These are phyloP conservation scores for Xylaria curta DNA, from an alignment of 495 filamentous ascomycete species.

Conservation along the genomic window DNA sequence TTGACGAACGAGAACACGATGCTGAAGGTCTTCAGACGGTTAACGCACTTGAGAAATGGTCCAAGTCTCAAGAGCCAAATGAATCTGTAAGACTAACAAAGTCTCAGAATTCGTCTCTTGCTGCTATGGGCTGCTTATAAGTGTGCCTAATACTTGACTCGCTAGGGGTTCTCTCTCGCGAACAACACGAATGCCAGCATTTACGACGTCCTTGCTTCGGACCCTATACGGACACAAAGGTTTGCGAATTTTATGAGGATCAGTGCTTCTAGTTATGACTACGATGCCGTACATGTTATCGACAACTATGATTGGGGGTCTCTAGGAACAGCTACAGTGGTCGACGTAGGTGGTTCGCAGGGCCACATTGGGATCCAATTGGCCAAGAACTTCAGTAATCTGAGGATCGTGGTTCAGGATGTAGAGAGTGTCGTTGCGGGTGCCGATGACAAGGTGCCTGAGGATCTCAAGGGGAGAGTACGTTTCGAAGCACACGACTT, in stretches of 20 bases:
- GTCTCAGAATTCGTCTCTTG: background rate
- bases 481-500: conserved; percentile 54
- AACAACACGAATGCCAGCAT: background rate
- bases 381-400: background rate
- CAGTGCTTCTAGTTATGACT: background rate
- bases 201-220: background rate
- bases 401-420: conserved; percentile 33
- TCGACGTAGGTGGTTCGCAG: conserved; percentile 42
- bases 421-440: conserved; percentile 39
- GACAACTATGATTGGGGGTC: conserved; percentile 33
- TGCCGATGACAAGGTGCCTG: conserved; percentile 26
- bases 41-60: conserved; percentile 34
- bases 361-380: conserved; percentile 25
- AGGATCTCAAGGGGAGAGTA: conserved; percentile 17
- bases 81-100: conserved; percentile 33
- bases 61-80: conserved; percentile 38
- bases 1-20: background rate
- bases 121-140: background rate
- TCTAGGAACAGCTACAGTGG: conserved; percentile 21
- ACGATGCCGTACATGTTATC: conserved; percentile 12
- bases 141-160: background rate
- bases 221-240: conserved; percentile 7
- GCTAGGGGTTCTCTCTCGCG: conserved; percentile 38
- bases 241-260: conserved; percentile 25
- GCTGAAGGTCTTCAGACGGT: conserved; percentile 28